A percentile compares a stretch with the other conserved stretches of the same genome.
phyloP scores from a whole-genome alignment of 148 eudicot species.

The Arbutus unedo region DNA sequence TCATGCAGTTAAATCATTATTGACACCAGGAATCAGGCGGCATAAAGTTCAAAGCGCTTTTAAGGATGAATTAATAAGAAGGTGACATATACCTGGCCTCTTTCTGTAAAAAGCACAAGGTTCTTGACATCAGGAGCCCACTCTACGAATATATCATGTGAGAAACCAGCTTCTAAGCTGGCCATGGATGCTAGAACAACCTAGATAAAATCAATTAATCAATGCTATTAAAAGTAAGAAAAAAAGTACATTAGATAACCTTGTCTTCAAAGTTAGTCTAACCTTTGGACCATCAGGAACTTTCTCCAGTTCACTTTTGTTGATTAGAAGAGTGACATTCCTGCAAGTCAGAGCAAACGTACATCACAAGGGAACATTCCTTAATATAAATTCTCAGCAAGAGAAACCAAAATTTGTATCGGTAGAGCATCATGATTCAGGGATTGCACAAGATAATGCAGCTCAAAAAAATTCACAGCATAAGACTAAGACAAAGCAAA shows the following conservation, averaged over 20 bases:
- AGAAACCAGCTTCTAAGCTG: slow-evolving; percentile 91
- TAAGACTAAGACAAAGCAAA: background rate
- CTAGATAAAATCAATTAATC: slow-evolving; percentile 34
- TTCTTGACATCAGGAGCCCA: slow-evolving; percentile 93
- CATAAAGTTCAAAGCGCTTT: background rate
- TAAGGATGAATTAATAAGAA: background rate
- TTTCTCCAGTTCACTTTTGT: slow-evolving; percentile 78
- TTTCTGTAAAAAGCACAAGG: slow-evolving; percentile 92
- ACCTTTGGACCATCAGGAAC: slow-evolving; percentile 96
- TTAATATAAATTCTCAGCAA: slow-evolving; percentile 2
- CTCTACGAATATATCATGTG: slow-evolving; percentile 91
- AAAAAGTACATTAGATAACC: slow-evolving; percentile 13
- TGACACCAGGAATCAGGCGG: background rate
- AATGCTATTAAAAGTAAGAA: background rate
- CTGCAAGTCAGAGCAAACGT: slow-evolving; percentile 38
- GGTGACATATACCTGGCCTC: slow-evolving; percentile 72
- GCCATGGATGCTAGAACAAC: slow-evolving; percentile 95
- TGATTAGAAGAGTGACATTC: slow-evolving; percentile 76
- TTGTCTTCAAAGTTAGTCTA: slow-evolving; percentile 11
- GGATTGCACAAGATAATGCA: background rate
- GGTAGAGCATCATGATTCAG: background rate
- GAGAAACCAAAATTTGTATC: background rate
- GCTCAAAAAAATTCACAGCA: background rate
- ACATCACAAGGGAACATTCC: slow-evolving; percentile 20
- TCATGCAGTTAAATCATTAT: background rate